A percentile compares a stretch with the other conserved stretches of the same genome.
These are phyloP conservation scores for Corniculantispora saksenae DNA, from an alignment of 2,329 filamentous ascomycete genomes.

Conservation along the genomic window DNA sequence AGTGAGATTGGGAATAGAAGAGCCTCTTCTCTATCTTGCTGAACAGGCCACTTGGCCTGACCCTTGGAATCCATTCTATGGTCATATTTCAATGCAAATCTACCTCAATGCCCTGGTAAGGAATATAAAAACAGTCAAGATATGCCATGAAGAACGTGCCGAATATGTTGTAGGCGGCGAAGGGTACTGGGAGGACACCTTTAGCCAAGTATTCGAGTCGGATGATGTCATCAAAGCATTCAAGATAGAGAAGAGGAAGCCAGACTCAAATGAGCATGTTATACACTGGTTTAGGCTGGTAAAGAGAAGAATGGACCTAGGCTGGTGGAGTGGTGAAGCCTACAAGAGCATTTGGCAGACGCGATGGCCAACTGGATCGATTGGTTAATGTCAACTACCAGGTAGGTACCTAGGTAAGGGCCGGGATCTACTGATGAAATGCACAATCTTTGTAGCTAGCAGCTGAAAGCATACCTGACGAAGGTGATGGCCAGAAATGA, in stretches of 20 bases:
- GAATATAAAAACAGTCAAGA: too few species aligned
- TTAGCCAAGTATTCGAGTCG: background rate
- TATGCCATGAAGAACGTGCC: too few species aligned
- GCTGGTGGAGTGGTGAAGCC: conserved; percentile 1
- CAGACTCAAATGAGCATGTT: background rate
- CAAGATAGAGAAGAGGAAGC: background rate
- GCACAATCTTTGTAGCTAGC: too few species aligned
- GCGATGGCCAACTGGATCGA: background rate
- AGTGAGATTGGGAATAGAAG: background rate
- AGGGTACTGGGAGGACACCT: too few species aligned
- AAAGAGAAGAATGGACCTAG: background rate
- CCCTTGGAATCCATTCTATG: background rate
- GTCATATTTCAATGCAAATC: background rate
- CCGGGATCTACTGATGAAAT: too few species aligned
- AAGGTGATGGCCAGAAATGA: too few species aligned
- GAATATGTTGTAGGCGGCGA: too few species aligned
- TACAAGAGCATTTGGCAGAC: background rate
- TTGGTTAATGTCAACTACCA: too few species aligned
- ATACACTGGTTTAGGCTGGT: background rate
- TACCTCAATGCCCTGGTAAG: background rate
- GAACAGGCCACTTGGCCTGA: background rate
- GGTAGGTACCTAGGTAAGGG: too few species aligned
- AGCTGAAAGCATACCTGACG: too few species aligned
- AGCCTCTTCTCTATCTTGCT: background rate
- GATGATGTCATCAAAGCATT: conserved; percentile 8